These are phyloP conservation scores for Neurospora hispaniola DNA, from an alignment of 495 filamentous ascomycete genomes.

Conservation along the genomic window DNA sequence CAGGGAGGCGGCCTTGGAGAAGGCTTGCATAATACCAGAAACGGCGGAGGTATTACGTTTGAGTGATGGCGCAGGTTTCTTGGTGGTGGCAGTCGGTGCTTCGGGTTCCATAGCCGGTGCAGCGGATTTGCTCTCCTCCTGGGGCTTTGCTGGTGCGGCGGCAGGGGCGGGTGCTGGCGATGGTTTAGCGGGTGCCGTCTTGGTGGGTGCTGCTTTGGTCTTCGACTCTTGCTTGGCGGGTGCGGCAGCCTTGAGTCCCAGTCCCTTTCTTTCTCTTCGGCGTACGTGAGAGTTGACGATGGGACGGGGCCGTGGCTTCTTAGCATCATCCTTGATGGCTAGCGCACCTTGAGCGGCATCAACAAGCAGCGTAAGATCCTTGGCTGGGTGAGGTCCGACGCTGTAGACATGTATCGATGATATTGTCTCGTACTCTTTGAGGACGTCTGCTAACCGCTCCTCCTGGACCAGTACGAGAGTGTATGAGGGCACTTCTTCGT, in stretches of 20 bases:
- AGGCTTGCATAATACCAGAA: slow-evolving; percentile 65
- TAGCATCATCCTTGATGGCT: slow-evolving; percentile 8
- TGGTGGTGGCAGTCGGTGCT: slow-evolving; percentile 19
- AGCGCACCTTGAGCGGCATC: slow-evolving; percentile 58
- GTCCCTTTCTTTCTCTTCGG: slow-evolving; percentile 26
- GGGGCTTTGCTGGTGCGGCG: slow-evolving; percentile 14
- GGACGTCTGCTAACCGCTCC: slow-evolving; percentile 63
- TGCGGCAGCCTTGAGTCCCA: slow-evolving; percentile 8
- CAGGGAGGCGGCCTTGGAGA: slow-evolving; percentile 67
- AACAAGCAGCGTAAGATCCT: slow-evolving; percentile 65
- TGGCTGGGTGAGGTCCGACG: slow-evolving; percentile 56
- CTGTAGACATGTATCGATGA: slow-evolving; percentile 81
- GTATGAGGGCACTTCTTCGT: slow-evolving; percentile 32
- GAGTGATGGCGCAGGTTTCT: slow-evolving; percentile 31
- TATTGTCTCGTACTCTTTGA: slow-evolving; percentile 57
- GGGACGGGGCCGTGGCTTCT: slow-evolving; percentile 13
- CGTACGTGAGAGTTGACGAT: slow-evolving; percentile 30
- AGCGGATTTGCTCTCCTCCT: slow-evolving; percentile 25
- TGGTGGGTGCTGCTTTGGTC: slow-evolving; percentile 6
- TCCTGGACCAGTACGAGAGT: slow-evolving; percentile 67
- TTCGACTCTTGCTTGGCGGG: slow-evolving; percentile 3
- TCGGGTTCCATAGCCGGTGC: slow-evolving; percentile 16
- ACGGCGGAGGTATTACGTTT: slow-evolving; percentile 45
- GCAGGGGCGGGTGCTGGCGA: slow-evolving; percentile 13
- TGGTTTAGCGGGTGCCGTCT: slow-evolving; percentile 8